Evolutionary conservation across 2,329 filamentous ascomycete species (phyloP).

Genomic region (Dactylellina parvicollis): DNA sequence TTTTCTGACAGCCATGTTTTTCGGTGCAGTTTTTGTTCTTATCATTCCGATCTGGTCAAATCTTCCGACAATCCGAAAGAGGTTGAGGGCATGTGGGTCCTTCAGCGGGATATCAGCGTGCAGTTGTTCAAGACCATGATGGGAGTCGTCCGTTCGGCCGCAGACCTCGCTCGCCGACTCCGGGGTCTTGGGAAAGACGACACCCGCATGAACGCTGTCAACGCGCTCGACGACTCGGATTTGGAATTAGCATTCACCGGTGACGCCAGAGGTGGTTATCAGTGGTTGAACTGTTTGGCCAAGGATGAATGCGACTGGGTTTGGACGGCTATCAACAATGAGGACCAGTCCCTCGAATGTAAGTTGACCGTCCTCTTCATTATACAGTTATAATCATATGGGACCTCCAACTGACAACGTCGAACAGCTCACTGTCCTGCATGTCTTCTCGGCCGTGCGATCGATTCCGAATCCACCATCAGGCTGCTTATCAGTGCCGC

Average conservation of each 20-base stretch:
- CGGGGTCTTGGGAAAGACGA: slow-evolving; percentile 11
- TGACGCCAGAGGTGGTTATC: slow-evolving; percentile 46
- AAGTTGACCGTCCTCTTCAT: neutral
- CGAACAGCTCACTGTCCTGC: slow-evolving; percentile 37
- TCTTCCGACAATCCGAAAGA: slow-evolving; percentile 40
- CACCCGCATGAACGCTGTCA: neutral
- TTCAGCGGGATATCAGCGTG: slow-evolving; percentile 46
- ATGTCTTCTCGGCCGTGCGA: slow-evolving; percentile 51
- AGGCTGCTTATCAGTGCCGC: slow-evolving; percentile 44
- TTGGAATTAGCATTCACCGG: slow-evolving; percentile 60
- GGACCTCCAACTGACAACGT: neutral
- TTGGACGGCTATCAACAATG: slow-evolving; percentile 36
- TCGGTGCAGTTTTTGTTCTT: slow-evolving; percentile 35
- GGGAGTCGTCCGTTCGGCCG: slow-evolving; percentile 47
- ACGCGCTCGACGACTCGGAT: slow-evolving; percentile 59
- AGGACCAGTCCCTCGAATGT: slow-evolving; percentile 45
- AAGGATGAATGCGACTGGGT: slow-evolving; percentile 50
- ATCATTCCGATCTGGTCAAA: slow-evolving; percentile 42
- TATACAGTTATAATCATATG: neutral
- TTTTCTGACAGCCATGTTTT: slow-evolving; percentile 7
- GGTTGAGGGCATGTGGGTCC: slow-evolving; percentile 48
- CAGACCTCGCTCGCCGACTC: slow-evolving; percentile 33
- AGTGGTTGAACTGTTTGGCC: slow-evolving; percentile 47
- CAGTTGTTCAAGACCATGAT: slow-evolving; percentile 54
- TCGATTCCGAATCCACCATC: slow-evolving; percentile 52